A percentile compares a stretch with the other conserved stretches of the same genome.
phyloP scores from a whole-genome alignment of 225 moss, liverwort and hornwort species.

The Pseudisothecium myosuroides region DNA sequence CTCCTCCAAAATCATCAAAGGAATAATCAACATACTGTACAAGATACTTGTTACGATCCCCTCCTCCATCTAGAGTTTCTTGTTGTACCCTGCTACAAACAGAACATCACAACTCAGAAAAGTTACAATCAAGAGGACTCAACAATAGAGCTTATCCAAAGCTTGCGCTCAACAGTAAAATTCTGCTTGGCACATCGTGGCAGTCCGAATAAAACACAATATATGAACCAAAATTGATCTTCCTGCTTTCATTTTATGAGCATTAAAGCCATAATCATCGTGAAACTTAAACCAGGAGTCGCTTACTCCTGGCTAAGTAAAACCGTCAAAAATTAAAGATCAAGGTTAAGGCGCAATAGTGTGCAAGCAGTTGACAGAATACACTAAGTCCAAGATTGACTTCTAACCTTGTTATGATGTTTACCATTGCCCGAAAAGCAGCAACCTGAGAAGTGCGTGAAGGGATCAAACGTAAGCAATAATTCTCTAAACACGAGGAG shows the following conservation, averaged over 20 bases:
- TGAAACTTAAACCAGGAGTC: background rate
- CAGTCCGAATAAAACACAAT: background rate
- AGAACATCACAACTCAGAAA: background rate
- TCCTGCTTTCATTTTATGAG: background rate
- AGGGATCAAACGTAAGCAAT: background rate
- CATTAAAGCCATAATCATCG: background rate
- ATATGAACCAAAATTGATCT: background rate
- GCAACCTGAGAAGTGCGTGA: conserved; percentile 54
- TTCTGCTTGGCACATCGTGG: background rate
- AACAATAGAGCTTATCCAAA: background rate
- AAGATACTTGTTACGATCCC: conserved; percentile 75
- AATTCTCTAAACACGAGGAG: background rate
- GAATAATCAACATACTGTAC: conserved; percentile 95
- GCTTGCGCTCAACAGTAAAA: background rate
- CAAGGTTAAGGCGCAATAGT: background rate
- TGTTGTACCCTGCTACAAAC: conserved; percentile 76
- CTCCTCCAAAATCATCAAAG: conserved; percentile 96
- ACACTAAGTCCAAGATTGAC: background rate
- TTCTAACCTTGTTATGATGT: conserved; percentile 78
- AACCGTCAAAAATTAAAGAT: background rate
- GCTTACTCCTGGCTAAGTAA: background rate
- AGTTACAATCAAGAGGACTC: background rate
- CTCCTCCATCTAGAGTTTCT: conserved; percentile 69
- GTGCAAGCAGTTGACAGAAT: background rate
- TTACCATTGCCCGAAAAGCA: conserved; percentile 95